Conservation (phyloP, 495 filamentous ascomycete species). For the Viridothelium virens region DNA sequence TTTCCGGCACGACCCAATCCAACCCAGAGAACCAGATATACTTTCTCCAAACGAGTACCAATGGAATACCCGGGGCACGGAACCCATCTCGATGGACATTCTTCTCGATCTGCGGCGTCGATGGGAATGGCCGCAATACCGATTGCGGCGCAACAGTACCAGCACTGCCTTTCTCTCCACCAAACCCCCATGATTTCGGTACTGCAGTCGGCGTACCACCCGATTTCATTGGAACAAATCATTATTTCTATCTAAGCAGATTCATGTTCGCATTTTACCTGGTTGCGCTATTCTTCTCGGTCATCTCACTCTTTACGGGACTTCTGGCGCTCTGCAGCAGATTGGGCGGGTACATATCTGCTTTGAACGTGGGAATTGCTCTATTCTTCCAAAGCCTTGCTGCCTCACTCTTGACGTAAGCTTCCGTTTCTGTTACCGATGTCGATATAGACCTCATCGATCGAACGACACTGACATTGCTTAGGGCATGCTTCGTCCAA, state of each 20-base stretch:
- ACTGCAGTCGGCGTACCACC: constrained; percentile 49
- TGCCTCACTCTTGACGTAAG: constrained; percentile 65
- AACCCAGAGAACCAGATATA: constrained; percentile 66
- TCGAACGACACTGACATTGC: constrained; percentile 23
- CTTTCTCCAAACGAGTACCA: constrained; percentile 71
- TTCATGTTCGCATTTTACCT: constrained; percentile 69
- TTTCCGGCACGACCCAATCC: constrained; percentile 53
- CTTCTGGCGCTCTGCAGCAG: constrained; percentile 55
- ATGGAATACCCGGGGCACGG: constrained; percentile 53
- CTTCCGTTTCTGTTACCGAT: constrained; percentile 20
- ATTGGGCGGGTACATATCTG: constrained; percentile 54
- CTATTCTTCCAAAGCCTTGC: constrained; percentile 56
- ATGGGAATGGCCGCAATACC: constrained; percentile 43
- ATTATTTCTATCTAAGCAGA: constrained; percentile 58
- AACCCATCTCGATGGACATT: constrained; percentile 74
- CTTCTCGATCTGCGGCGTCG: constrained; percentile 62
- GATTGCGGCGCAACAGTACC: constrained; percentile 48
- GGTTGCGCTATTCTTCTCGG: constrained; percentile 59
- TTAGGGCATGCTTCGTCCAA: constrained; percentile 61
- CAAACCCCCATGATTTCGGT: constrained; percentile 46
- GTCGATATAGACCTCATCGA: not conserved
- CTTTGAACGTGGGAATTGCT: constrained; percentile 46
- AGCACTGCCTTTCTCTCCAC: constrained; percentile 59
- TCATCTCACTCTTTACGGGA: constrained; percentile 51
- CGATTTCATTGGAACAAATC: constrained; percentile 47